Base-by-base conservation (phyloP, 2,329 filamentous ascomycete species). In the Trichophyton mentagrophytes region DNA sequence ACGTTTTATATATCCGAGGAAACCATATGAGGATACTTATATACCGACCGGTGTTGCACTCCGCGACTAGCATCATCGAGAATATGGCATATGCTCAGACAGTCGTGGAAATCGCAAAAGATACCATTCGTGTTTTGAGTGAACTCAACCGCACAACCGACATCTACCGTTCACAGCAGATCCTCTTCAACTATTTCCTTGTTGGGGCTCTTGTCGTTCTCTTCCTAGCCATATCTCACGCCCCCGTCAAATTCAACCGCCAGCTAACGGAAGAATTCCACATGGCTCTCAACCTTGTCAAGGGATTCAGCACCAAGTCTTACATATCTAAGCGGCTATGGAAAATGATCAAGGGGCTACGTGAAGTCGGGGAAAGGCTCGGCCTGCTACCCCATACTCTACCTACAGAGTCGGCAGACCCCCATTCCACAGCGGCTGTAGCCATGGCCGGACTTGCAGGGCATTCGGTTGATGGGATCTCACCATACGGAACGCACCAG, bases 21-120 rank as follows among this genome's bases (percentile, higher is more conserved):
- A 96, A 96, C 67, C 90, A 95, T 76, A 89, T 95, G 75, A 87
- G 91, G 3, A 93, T 91, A 61, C 85, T 90, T 70, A 88, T 96
- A 30, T 91, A 95, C 71, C 88, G 90, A 0, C 90, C 90, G 0
- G 85, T 96, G 2, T 77, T 97, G 7, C 89, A 96, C 71, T 92
- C 87, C 17, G 85, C 89, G 2, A 87, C 84, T 11, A 91, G 86
- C 67, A 96, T 96, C 67, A 83, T 87, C 74, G 82, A 86, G 61
- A 87, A 95, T 69, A 80, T 85, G 58, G 74, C 78, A 3, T 85
- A 89, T 64, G 90, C 90, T 2, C 84, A 89, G 67, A 87, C 82
- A 0, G 83, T 83, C 3, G 80, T 85, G 22, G 81, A 83, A 61
- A 79, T 86, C 13, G 82, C 84, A 20, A 86, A 85, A 68, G 84